A percentile compares a stretch with the other conserved stretches of the same genome.
These are phyloP conservation scores for Ogataea nonfermentans DNA, from an alignment of 805 yeast genomes.

Conservation along the genomic window DNA sequence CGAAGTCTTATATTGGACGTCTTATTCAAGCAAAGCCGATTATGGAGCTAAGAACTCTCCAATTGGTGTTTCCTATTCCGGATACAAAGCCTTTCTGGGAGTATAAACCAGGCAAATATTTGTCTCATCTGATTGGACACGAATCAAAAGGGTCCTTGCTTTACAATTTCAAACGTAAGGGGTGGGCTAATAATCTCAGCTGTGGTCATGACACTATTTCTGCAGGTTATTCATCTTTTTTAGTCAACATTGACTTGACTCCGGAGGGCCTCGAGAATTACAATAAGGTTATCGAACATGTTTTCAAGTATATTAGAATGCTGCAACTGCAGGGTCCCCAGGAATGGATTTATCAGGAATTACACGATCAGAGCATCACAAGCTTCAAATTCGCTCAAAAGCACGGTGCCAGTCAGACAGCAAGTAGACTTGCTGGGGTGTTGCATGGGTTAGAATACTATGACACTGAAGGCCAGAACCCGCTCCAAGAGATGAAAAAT, in stretches of 20 bases:
- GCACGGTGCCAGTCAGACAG: slow-evolving; percentile 66
- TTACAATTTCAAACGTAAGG: slow-evolving; percentile 61
- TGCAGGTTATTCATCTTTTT: slow-evolving; percentile 63
- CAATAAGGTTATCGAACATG: slow-evolving; percentile 52
- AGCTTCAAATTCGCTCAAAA: slow-evolving; percentile 82
- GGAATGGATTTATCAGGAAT: slow-evolving; percentile 77
- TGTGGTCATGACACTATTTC: slow-evolving; percentile 70
- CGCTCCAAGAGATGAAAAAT: slow-evolving; percentile 4
- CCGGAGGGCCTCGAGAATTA: slow-evolving; percentile 65
- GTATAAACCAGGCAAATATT: slow-evolving; percentile 66
- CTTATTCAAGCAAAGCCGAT: slow-evolving; percentile 74
- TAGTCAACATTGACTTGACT: slow-evolving; percentile 75
- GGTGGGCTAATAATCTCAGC: slow-evolving; percentile 79
- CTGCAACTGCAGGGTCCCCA: slow-evolving; percentile 59
- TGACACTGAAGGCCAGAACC: slow-evolving; percentile 21
- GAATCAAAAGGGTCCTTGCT: slow-evolving; percentile 87
- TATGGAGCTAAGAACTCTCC: slow-evolving; percentile 70
- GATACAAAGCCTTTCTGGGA: slow-evolving; percentile 68
- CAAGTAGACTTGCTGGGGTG: slow-evolving; percentile 43
- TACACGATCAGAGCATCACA: slow-evolving; percentile 63
- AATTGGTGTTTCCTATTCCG: slow-evolving; percentile 70
- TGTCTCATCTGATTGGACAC: slow-evolving; percentile 85
- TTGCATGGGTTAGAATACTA: slow-evolving; percentile 28
- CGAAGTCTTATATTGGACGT: slow-evolving; percentile 48
- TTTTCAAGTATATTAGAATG: slow-evolving; percentile 74